Percentiles rank a stretch among this genome's conserved stretches.
Conservation (phyloP, 2,329 filamentous ascomycete species). For the Xylaria sp. region DNA sequence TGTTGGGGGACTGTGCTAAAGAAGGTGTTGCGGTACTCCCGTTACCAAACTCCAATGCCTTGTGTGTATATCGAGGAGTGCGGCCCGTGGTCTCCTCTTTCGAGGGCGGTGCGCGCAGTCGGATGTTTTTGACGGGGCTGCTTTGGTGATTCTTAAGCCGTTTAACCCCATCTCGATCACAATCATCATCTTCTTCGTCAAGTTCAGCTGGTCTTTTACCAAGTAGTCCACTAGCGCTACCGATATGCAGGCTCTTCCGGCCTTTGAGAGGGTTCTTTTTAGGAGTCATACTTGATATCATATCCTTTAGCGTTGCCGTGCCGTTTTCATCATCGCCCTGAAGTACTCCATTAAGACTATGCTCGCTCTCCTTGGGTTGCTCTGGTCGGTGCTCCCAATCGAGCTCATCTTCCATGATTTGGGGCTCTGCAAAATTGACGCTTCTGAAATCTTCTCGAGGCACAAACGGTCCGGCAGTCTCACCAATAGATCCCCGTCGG, state of each 20-base stretch:
- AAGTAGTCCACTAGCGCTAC: constrained; percentile 77
- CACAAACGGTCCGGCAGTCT: constrained; percentile 72
- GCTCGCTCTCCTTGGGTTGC: constrained; percentile 68
- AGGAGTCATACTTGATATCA: constrained; percentile 82
- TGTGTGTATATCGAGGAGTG: constrained; percentile 61
- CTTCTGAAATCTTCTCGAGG: constrained; percentile 59
- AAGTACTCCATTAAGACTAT: constrained; percentile 65
- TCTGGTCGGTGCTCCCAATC: constrained; percentile 71
- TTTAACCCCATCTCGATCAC: constrained; percentile 72
- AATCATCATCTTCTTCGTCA: constrained; percentile 70
- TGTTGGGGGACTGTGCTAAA: constrained; percentile 60
- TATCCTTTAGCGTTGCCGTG: constrained; percentile 76
- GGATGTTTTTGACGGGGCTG: constrained; percentile 81
- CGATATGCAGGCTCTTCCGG: constrained; percentile 81
- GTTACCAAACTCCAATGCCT: constrained; percentile 57
- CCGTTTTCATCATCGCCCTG: constrained; percentile 68
- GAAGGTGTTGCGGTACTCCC: constrained; percentile 55
- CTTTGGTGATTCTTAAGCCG: constrained; percentile 76
- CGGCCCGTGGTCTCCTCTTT: constrained; percentile 74
- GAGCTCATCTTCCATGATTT: constrained; percentile 69
- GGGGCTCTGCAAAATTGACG: constrained; percentile 74
- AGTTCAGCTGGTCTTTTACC: constrained; percentile 80
- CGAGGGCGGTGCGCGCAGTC: constrained; percentile 74
- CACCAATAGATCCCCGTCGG: constrained; percentile 76
- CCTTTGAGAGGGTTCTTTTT: constrained; percentile 75